Evolutionary conservation across 2,329 filamentous ascomycete species (phyloP), one percentile per base, ranked within the genome.

Genomic region (Epichloe bromicola): DNA sequence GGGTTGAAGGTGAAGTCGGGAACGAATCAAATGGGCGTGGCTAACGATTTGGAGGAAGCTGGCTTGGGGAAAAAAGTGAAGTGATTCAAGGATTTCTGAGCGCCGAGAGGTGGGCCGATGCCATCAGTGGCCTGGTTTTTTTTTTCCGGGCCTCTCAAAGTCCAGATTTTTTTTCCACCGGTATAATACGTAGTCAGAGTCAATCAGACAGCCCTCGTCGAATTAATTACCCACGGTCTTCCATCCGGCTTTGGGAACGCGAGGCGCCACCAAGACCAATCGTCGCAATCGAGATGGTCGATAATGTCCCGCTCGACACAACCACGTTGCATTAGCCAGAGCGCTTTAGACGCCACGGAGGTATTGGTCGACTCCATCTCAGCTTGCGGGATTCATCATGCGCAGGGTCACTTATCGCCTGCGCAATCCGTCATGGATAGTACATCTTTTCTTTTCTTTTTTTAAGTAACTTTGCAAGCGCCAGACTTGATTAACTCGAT

Each of bases 1-100:
- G n/a, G 15, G 33, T 37, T 20, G n/a, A 46, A 46, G 4, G 23
- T 33, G n/a, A 12, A 23, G 34, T n/a, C 37, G n/a, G 11, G 17
- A 14, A 17, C 17, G 33, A 20, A 20, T 40, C 3, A 41, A 41
- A 36, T 40, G 23, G 23, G 23, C 26, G n/a, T 14, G n/a, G 14
- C 41, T n/a, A 0, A 66, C 71, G 8, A 30, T 30, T 30, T 2
- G 1, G 78, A 82, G 44, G 84, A 88, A 60, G 81, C 40, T 12
- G 40, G 89, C 53, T 23, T 10, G 3, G 45, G 33, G 12, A 11
- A 0, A 42, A 33, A 15, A 8, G 36, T 11, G 46, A 34, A n/a
- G 50, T 33, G 39, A 26, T 36, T 44, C n/a, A 7, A 23, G 15
- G 11, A 49, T 26, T 40, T 34, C 23, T 48, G n/a, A 19, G 23